These are phyloP conservation scores for Tolypocladium album DNA, from an alignment of 2,329 filamentous ascomycete species.

Conservation along the genomic window DNA sequence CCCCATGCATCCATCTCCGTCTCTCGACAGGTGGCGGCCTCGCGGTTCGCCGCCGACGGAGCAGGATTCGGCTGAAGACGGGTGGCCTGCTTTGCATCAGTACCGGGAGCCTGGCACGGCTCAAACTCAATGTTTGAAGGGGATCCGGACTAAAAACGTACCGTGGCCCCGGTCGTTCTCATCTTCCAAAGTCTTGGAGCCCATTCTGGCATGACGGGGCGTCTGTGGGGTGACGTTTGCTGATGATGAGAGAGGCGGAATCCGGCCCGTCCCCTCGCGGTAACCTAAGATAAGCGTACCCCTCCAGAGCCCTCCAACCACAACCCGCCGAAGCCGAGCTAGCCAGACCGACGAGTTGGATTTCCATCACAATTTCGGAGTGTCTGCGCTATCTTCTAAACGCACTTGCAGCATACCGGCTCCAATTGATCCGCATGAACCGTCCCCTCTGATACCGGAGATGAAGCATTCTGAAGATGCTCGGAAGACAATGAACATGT, in stretches of 20 bases:
- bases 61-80: conserved; percentile 10
- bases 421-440: too few relatives aligned
- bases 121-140: not conserved
- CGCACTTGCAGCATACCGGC: too few relatives aligned
- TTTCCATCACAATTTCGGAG: not conserved
- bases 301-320: too few relatives aligned
- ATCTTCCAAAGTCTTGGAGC: conserved; percentile 4
- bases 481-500: too few relatives aligned
- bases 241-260: not conserved
- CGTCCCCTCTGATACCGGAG: not conserved
- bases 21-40: conserved; percentile 26
- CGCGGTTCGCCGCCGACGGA: conserved; percentile 27
- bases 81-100: conserved; percentile 9
- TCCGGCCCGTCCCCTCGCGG: too few relatives aligned
- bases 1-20: conserved; percentile 30
- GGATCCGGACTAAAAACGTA: not conserved
- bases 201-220: conserved; percentile 3
- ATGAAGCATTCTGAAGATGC: not conserved
- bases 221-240: not conserved
- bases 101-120: not conserved
- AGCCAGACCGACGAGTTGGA: not conserved
- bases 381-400: too few relatives aligned
- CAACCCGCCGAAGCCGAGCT: not conserved
- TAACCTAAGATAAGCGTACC: too few relatives aligned
- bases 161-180: conserved; percentile 2